phyloP scores from a whole-genome alignment of 2,329 filamentous ascomycete species.

The Trichophyton rubrum region DNA sequence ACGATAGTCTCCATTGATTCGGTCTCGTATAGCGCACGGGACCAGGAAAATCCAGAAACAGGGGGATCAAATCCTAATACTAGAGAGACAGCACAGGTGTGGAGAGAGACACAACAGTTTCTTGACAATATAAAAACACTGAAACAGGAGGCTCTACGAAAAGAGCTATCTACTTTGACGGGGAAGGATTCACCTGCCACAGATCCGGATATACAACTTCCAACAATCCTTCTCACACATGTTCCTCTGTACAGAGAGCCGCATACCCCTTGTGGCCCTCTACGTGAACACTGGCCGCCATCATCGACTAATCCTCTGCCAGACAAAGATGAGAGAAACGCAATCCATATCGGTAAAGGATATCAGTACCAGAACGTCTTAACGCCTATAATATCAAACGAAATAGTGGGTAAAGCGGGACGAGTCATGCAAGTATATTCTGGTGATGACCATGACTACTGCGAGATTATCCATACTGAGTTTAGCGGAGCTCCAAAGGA shows the following conservation, averaged over 20 bases:
- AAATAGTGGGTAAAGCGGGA: slow-evolving; percentile 63
- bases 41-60: slow-evolving; percentile 40
- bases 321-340: slow-evolving; percentile 56
- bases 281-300: slow-evolving; percentile 73
- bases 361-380: slow-evolving; percentile 98
- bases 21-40: slow-evolving; percentile 69
- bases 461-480: slow-evolving; percentile 67
- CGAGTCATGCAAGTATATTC: slow-evolving; percentile 72
- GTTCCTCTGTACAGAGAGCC: slow-evolving; percentile 75
- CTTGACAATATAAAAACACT: slow-evolving; percentile 51
- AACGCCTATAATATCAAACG: slow-evolving; percentile 59
- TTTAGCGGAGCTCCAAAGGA: slow-evolving; percentile 55
- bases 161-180: slow-evolving; percentile 54
- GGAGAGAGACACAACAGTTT: slow-evolving; percentile 64
- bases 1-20: slow-evolving; percentile 86
- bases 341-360: slow-evolving; percentile 62
- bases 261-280: slow-evolving; percentile 75
- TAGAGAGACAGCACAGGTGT: slow-evolving; percentile 51
- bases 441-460: slow-evolving; percentile 97
- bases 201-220: slow-evolving; percentile 45
- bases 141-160: slow-evolving; percentile 56
- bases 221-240: slow-evolving; percentile 79
- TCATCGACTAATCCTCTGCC: slow-evolving; percentile 46
- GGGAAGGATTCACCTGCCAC: slow-evolving; percentile 47
- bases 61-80: slow-evolving; percentile 33